These are phyloP conservation scores for Exophiala phaeomuriformis DNA, from an alignment of 2,329 filamentous ascomycete species.

Conservation along the genomic window DNA sequence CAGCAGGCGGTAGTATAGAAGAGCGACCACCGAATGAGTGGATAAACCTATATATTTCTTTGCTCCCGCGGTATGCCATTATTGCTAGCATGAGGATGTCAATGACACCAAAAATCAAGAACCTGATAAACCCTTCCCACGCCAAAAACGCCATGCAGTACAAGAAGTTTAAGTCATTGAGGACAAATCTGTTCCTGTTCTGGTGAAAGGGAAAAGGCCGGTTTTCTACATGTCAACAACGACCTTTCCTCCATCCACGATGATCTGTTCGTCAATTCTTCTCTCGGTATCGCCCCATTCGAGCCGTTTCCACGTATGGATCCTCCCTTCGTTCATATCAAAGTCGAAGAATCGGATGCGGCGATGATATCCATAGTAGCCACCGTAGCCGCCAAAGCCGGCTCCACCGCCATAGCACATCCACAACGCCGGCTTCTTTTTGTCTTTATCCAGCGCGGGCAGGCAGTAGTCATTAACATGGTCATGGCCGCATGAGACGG, in stretches of 20 bases:
- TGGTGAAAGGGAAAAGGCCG: no score
- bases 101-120: no score
- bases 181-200: neutral
- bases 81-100: no score
- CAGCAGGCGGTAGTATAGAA: no score
- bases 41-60: no score
- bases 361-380: conserved; percentile 77
- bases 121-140: neutral
- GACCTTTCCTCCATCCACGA: conserved; percentile 53
- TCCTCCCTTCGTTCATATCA: conserved; percentile 81
- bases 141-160: conserved; percentile 3
- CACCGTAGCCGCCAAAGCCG: conserved; percentile 91
- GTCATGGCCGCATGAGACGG: conserved; percentile 90
- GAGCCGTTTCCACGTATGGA: conserved; percentile 85
- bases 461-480: conserved; percentile 97
- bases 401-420: conserved; percentile 95
- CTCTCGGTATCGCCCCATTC: conserved; percentile 55
- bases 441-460: conserved; percentile 46
- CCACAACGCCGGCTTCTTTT: conserved; percentile 66
- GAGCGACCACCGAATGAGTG: no score
- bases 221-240: conserved; percentile 29
- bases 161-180: neutral
- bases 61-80: no score
- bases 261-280: conserved; percentile 53
- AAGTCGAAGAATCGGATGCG: conserved; percentile 85